Base-by-base conservation (phyloP, 768 basidiomycete genomes). In the Boletales sp. region DNA sequence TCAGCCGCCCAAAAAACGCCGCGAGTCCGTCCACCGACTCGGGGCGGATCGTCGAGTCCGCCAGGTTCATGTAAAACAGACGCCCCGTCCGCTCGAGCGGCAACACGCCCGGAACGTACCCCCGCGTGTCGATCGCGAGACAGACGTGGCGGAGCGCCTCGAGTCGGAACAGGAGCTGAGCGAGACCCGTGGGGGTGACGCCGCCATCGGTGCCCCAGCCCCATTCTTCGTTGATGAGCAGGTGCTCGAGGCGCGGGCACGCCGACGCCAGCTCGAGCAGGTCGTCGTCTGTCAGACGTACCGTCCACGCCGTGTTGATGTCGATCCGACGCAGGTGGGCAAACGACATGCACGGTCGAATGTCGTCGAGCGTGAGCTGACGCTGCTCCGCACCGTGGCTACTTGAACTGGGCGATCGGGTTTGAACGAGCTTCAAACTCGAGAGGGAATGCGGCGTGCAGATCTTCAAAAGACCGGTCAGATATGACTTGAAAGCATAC, bases 201-300 rank as follows among this genome's bases (percentile, higher is more conserved):
- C 58, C 61, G 9, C 46, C 39, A 13, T 41, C 41, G 18, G 47
- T 40, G 13, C 47, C 48, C 58, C 61, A 63, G 14, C 62, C 62
- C 49, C 50, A 61, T 11, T 55, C 49, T 36, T 50, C 44, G 25
- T 63, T 62, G 10, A 62, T 50, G 45, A 49, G 36, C 10, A 62
- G 49, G 12, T 25, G 15, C 17, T 60, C 44, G 4, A 63, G 44
- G 12, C 34, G 51, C 5, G 58, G 58, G 53, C 61, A 62, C 4
- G 56, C 48, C 11, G 58, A 44, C 0, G 56, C 55, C 40, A 62
- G n/a, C 9, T 44, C 40, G 18, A 57, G 32, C 18, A 61, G 31
- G 45, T 55, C 53, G 4, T 37, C 12, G 15, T 57, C 53, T 5
- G 35, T 34, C 41, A 63, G 35, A 14, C 46, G 39, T 8, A 63